These are phyloP conservation scores for Erysimum cheiranthoides DNA, from an alignment of 345 rosid genomes.

Conservation along the genomic window DNA sequence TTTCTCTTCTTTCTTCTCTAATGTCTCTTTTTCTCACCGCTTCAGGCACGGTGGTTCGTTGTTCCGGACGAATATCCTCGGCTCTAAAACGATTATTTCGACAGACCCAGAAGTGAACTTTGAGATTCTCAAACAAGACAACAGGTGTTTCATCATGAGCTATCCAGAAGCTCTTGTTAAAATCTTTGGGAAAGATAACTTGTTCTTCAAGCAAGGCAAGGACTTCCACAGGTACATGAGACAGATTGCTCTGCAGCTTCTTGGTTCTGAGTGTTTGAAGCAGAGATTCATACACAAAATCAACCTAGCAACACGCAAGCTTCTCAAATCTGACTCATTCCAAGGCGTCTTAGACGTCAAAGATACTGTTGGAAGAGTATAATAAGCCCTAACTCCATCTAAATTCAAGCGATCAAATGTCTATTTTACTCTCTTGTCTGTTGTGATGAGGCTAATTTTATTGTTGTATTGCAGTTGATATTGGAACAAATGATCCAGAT, in stretches of 20 bases:
- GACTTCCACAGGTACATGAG: slow-evolving; percentile 48
- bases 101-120: slow-evolving; percentile 52
- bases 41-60: slow-evolving; percentile 54
- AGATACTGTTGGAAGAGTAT: slow-evolving; percentile 32
- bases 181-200: slow-evolving; percentile 46
- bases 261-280: slow-evolving; percentile 48
- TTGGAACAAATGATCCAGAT: slow-evolving; percentile 39
- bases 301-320: slow-evolving; percentile 32
- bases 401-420: background rate
- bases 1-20: slow-evolving; percentile 6
- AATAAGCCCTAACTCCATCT: background rate
- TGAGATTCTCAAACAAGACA: slow-evolving; percentile 54
- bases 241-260: slow-evolving; percentile 43
- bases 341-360: slow-evolving; percentile 43
- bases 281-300: slow-evolving; percentile 35
- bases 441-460: background rate
- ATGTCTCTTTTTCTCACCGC: background rate
- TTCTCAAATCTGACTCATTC: slow-evolving; percentile 40
- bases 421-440: background rate
- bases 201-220: slow-evolving; percentile 41
- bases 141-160: slow-evolving; percentile 43
- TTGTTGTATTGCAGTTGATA: slow-evolving; percentile 44
- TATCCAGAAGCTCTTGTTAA: slow-evolving; percentile 46
- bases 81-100: slow-evolving; percentile 46
- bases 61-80: slow-evolving; percentile 53